Percentiles rank a stretch among this genome's conserved stretches.
Evolutionary conservation across 2,329 filamentous ascomycete species (phyloP).

Genomic region (Diaporthe vaccinii): DNA sequence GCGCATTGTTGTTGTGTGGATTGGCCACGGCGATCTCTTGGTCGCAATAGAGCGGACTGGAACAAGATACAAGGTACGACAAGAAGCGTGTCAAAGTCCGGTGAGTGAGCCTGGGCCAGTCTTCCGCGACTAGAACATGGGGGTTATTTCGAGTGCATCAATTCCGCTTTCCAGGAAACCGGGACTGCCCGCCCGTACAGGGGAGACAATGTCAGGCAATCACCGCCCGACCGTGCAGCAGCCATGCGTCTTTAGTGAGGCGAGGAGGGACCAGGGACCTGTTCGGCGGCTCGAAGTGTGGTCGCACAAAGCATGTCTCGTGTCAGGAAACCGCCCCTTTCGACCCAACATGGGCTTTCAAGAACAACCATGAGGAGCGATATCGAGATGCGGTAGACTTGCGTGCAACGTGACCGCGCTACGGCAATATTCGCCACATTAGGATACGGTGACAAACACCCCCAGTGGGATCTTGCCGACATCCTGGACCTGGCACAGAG

Average conservation of each 20-base stretch:
- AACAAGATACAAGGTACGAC: not conserved
- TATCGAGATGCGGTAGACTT: not conserved
- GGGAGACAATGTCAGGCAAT: not conserved
- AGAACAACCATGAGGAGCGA: not conserved
- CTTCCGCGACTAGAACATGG: not conserved
- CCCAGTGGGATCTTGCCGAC: not conserved
- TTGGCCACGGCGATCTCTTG: too few relatives aligned
- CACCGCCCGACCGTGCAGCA: not conserved
- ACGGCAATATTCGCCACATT: not conserved
- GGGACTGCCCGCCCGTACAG: not conserved
- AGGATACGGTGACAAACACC: not conserved
- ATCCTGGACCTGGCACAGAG: not conserved
- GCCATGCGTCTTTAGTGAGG: not conserved
- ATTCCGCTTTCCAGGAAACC: not conserved
- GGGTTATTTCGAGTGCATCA: not conserved
- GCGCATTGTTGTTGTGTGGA: not conserved
- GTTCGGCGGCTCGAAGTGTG: not conserved
- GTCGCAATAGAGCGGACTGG: not conserved
- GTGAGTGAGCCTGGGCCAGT: not conserved
- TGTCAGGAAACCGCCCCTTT: not conserved
- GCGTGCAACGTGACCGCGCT: not conserved
- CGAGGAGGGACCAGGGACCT: not conserved
- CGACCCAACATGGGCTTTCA: not conserved
- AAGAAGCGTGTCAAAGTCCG: not conserved
- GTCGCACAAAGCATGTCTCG: constrained; percentile 6